These are phyloP conservation scores for Lithocarpus polystachyus DNA, from an alignment of 306 rosid genomes.

Conservation along the genomic window DNA sequence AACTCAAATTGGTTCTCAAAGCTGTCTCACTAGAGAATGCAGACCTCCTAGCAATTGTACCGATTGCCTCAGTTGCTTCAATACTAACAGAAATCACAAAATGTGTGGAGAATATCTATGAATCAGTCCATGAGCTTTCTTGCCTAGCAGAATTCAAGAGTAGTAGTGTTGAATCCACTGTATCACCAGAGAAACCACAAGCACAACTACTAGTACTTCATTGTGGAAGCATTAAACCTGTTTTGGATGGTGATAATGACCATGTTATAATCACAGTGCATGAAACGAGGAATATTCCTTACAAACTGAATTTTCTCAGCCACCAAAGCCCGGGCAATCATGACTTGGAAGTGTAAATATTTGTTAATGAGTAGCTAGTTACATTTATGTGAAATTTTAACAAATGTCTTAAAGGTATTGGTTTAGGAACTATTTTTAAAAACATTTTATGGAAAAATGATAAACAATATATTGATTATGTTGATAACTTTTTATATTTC, in stretches of 20 bases:
- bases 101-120: constrained; percentile 56
- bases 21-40: constrained; percentile 28
- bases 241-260: constrained; percentile 29
- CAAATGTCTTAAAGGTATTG: no score
- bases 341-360: constrained; percentile 26
- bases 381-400: no score
- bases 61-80: constrained; percentile 60
- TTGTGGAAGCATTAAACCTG: constrained; percentile 64
- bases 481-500: no score
- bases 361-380: not conserved
- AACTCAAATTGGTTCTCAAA: constrained; percentile 50
- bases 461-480: no score
- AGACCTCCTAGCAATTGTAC: constrained; percentile 50
- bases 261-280: constrained; percentile 49
- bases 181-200: constrained; percentile 54
- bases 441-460: no score
- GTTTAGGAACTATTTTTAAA: no score
- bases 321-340: constrained; percentile 16
- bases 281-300: constrained; percentile 21
- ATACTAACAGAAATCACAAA: constrained; percentile 60
- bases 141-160: constrained; percentile 53
- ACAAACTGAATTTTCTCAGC: constrained; percentile 21
- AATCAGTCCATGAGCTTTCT: constrained; percentile 67
- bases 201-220: constrained; percentile 64
- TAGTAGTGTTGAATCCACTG: constrained; percentile 22